Evolutionary conservation across 2,329 filamentous ascomycete species (phyloP).

Genomic region (Microthyrium microscopicum): DNA sequence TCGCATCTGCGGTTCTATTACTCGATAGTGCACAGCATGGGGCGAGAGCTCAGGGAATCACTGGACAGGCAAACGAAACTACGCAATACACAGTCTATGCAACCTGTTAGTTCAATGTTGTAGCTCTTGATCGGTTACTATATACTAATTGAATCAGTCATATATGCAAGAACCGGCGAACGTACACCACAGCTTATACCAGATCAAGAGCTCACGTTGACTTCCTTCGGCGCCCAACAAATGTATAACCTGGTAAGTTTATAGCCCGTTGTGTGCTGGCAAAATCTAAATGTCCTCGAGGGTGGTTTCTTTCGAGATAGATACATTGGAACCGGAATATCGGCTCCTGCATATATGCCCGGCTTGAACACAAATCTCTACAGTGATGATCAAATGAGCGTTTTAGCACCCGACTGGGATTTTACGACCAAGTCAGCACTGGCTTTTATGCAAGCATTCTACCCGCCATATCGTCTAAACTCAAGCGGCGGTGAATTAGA

Average conservation of each 20-base stretch:
- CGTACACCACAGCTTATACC: constrained; percentile 26
- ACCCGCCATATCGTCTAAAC: constrained; percentile 31
- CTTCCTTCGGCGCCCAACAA: constrained; percentile 38
- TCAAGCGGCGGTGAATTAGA: constrained; percentile 15
- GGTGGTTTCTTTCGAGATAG: constrained; percentile 35
- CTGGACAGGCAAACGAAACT: no score
- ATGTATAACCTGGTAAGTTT: constrained; percentile 19
- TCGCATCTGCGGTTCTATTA: no score
- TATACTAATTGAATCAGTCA: constrained; percentile 27
- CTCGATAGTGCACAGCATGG: no score
- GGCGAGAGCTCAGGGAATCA: no score
- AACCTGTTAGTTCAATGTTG: no score
- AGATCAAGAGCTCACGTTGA: constrained; percentile 23
- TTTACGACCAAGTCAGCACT: constrained; percentile 36
- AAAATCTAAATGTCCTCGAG: constrained; percentile 13
- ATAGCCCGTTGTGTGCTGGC: not conserved
- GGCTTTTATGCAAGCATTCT: constrained; percentile 45
- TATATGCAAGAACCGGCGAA: constrained; percentile 39
- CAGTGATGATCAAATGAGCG: constrained; percentile 26
- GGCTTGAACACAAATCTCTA: constrained; percentile 29
- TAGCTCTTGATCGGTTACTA: no score
- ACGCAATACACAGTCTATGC: no score
- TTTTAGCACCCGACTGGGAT: constrained; percentile 31
- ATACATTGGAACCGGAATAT: constrained; percentile 27
- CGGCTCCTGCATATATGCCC: constrained; percentile 23